These are phyloP conservation scores for Hygrocybe punicea DNA, from an alignment of 768 basidiomycete genomes.

Conservation along the genomic window DNA sequence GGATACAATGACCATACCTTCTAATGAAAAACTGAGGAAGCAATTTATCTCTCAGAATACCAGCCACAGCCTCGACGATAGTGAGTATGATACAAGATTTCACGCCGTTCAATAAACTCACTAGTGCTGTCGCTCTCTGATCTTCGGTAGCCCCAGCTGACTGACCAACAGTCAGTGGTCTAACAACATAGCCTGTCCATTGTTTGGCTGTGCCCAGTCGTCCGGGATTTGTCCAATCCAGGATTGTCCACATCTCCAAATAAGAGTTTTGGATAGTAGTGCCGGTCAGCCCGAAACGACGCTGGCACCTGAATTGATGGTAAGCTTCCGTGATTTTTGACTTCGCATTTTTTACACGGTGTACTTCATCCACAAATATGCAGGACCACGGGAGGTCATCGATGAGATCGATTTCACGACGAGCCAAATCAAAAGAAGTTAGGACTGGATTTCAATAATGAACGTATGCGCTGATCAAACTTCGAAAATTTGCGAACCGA, in stretches of 20 bases:
- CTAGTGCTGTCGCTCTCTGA: conserved; percentile 53
- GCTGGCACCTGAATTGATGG: conserved; percentile 60
- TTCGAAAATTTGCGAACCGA: conserved; percentile 50
- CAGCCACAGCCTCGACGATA: conserved; percentile 51
- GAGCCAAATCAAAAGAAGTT: conserved; percentile 74
- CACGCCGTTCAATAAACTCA: conserved; percentile 26
- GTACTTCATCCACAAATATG: conserved; percentile 85
- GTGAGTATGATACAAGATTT: background rate
- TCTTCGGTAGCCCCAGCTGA: conserved; percentile 61
- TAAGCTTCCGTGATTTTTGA: conserved; percentile 67
- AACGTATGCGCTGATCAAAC: background rate
- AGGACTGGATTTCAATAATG: conserved; percentile 52
- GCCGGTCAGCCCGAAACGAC: conserved; percentile 85
- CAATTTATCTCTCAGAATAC: conserved; percentile 58
- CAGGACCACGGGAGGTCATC: conserved; percentile 68
- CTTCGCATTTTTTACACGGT: conserved; percentile 77
- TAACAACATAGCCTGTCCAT: conserved; percentile 72
- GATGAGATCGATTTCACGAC: conserved; percentile 65
- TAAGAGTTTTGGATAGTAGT: conserved; percentile 82
- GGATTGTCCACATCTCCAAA: conserved; percentile 85
- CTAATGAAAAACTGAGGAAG: conserved; percentile 82
- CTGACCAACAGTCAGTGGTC: conserved; percentile 67
- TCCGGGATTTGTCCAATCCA: conserved; percentile 90
- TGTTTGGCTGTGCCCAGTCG: conserved; percentile 66
- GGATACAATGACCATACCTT: conserved; percentile 45